Base-by-base conservation (phyloP, 2,329 filamentous ascomycete genomes). In the Orbilia brochopaga region DNA sequence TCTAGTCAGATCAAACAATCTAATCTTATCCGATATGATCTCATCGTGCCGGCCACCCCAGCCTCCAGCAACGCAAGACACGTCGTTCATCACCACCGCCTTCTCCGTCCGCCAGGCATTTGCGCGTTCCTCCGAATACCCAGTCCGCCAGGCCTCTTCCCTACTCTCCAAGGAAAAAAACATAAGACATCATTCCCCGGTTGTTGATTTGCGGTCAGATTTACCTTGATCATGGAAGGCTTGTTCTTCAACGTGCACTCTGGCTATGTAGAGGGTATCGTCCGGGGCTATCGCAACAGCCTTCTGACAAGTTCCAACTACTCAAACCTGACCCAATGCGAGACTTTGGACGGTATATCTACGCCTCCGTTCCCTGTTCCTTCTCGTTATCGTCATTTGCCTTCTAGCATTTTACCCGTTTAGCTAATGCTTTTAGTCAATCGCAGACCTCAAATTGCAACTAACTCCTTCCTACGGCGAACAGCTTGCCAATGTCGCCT, bases 391-490 rank as follows among this genome's bases (percentile, higher is more conserved):
- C n/a, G n/a, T n/a, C n/a, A n/a, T n/a, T n/a, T n/a, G n/a, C n/a
- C n/a, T n/a, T n/a, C 5, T 66, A 27, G 13, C 51, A 42, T 23
- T 27, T 44, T n/a, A 13, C n/a, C 30, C 6, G 8, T 32, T 4
- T n/a, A n/a, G 5, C 74, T 65, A 17, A 11, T 48, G 1, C 24
- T 8, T 24, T n/a, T 32, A 60, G 35, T n/a, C 55, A 58, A 66
- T 30, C 76, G 69, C 76, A 97, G 94, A 99, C 83, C 88, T 99
- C 75, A 99, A 97, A 83, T 88, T 97, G 66, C 94, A 99, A 82
- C 91, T 99, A 46, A 92, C 91, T 63, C 94, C 94, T 74, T 89
- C 94, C 57, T 99, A 99, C 78, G 94, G 95, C 81, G 94, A 99
- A 82, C 96, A 96, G 81, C 91, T 99, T 76, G 88, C 91, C 75